A percentile compares a stretch with the other conserved stretches of the same genome.
Evolutionary conservation across 2,329 filamentous ascomycete genomes (phyloP).

Genomic region (Fusarium chaquense): DNA sequence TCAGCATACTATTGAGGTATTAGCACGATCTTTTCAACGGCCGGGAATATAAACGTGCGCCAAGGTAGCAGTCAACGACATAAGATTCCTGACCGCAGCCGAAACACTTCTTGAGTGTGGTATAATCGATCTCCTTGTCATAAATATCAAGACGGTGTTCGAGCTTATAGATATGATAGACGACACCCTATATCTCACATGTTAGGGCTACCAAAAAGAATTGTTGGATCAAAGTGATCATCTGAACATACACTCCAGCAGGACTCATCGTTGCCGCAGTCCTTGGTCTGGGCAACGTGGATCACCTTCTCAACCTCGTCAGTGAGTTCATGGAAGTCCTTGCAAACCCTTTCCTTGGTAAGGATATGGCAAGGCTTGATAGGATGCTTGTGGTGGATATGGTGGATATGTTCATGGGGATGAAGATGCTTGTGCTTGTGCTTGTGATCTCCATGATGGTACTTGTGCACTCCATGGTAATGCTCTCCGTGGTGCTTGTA

Average conservation of each 20-base stretch:
- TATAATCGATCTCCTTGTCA: conserved; percentile 46
- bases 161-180: conserved; percentile 44
- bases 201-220: conserved; percentile 17
- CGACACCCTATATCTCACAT: conserved; percentile 28
- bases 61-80: conserved; percentile 47
- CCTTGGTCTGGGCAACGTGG: conserved; percentile 31
- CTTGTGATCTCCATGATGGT: conserved; percentile 7
- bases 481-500: conserved; percentile 17
- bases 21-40: not conserved
- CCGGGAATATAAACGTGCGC: conserved; percentile 21
- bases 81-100: conserved; percentile 41
- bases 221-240: too few relatives aligned
- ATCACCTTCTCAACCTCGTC: conserved; percentile 43
- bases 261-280: conserved; percentile 32
- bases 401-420: conserved; percentile 28
- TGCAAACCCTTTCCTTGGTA: conserved; percentile 41
- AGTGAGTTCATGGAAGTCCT: conserved; percentile 42
- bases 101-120: conserved; percentile 44
- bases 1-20: conserved; percentile 45
- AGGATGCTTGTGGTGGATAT: conserved; percentile 34
- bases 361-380: conserved; percentile 34
- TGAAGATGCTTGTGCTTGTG: conserved; percentile 32
- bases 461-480: conserved; percentile 29
- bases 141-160: conserved; percentile 47
- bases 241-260: conserved; percentile 45